phyloP scores from a whole-genome alignment of 73 alveolate genomes.

The Symbiodinium natans region DNA sequence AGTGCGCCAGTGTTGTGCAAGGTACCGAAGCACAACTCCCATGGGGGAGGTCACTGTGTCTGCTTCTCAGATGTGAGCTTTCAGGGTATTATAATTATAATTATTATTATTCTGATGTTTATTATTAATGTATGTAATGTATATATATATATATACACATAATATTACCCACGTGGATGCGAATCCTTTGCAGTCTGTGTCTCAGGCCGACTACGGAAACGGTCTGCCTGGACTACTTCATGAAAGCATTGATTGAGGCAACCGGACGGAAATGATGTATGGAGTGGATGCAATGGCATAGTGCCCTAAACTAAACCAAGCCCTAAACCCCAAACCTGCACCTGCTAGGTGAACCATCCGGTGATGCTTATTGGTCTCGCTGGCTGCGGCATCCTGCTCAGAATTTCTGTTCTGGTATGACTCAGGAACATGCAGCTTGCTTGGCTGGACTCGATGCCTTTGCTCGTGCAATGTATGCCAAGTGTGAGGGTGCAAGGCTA shows the following conservation, averaged over 20 bases:
- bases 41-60: conserved; percentile 98
- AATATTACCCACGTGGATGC: not conserved
- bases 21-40: conserved; percentile 94
- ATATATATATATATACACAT: no score
- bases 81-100: no score
- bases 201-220: conserved; percentile 71
- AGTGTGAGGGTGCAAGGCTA: no score
- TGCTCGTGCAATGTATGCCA: no score
- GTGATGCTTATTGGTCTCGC: conserved; percentile 99
- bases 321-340: no score
- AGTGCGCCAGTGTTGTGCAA: not conserved
- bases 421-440: no score
- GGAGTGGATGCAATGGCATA: not conserved
- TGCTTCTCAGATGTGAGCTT: conserved; percentile 95
- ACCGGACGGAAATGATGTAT: not conserved
- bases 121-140: no score
- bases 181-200: not conserved
- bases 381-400: conserved; percentile 98
- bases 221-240: conserved; percentile 75
- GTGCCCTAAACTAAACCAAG: no score
- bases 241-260: conserved; percentile 90
- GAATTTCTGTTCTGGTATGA: no score
- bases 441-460: no score
- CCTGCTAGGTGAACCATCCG: conserved; percentile 83
- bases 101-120: no score